A percentile compares a stretch with the other conserved stretches of the same genome.
phyloP scores from a whole-genome alignment of 2,329 filamentous ascomycete species.

The Colletotrichum sp. region DNA sequence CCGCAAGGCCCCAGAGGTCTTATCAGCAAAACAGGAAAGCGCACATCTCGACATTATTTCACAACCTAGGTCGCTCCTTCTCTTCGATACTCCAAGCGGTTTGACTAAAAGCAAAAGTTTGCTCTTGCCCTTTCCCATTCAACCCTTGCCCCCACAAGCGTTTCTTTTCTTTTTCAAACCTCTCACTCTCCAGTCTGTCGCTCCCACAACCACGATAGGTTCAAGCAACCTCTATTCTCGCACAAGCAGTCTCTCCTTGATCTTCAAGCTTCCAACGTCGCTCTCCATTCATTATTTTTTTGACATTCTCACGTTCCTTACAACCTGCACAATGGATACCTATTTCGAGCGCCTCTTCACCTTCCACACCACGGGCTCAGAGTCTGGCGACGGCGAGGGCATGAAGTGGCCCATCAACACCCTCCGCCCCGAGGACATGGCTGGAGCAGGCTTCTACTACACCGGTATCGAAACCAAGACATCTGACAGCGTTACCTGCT shows the following conservation, averaged over 20 bases:
- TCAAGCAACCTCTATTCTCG: rapidly evolving
- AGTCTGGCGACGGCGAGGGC: not conserved
- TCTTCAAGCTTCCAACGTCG: not conserved
- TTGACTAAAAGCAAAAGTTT: not conserved
- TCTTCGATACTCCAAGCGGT: not conserved
- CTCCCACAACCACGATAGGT: not conserved
- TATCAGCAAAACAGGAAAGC: not conserved
- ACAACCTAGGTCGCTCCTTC: not conserved
- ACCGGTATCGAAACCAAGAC: not conserved
- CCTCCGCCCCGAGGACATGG: slow-evolving; percentile 4
- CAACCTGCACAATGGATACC: not conserved
- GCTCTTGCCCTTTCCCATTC: rapidly evolving
- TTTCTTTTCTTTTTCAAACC: not conserved
- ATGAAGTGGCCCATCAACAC: not conserved
- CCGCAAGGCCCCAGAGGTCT: not conserved
- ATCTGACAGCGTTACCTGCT: not conserved
- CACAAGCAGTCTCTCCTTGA: not conserved
- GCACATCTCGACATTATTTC: not conserved
- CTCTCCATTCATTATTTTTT: not conserved
- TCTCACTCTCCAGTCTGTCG: not conserved
- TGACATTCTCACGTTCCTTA: not conserved
- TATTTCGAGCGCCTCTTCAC: not conserved
- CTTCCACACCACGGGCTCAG: not conserved
- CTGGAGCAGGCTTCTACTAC: not conserved
- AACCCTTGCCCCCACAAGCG: rapidly evolving